phyloP scores from a whole-genome alignment of 306 rosid species.

The Sphenostylis stenocarpa region DNA sequence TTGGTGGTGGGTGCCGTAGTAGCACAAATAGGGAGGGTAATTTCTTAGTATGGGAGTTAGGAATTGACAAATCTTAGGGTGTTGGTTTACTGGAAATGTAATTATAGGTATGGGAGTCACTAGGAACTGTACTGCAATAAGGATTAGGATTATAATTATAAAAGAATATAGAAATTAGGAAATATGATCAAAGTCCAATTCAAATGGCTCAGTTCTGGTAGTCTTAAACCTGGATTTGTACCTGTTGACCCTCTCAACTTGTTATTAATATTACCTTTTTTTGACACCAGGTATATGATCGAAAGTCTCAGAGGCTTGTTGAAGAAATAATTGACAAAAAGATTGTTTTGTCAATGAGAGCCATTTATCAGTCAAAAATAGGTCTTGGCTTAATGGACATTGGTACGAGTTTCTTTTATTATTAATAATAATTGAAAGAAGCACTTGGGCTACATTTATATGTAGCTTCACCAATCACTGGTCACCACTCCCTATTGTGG shows the following conservation, averaged over 20 bases:
- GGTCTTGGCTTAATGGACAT: conserved; percentile 87
- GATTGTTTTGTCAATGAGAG: conserved; percentile 95
- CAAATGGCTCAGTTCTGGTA: background rate
- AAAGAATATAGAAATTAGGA: background rate
- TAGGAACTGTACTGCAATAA: background rate
- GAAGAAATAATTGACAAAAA: conserved; percentile 89
- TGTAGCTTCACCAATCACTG: background rate
- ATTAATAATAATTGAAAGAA: conserved; percentile 12
- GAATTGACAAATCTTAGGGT: background rate
- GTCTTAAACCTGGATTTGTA: conserved; percentile 7
- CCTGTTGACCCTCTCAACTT: background rate
- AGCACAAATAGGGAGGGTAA: background rate
- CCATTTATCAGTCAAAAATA: conserved; percentile 91
- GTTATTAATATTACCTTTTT: conserved; percentile 1
- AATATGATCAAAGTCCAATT: background rate
- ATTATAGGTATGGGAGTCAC: too few species aligned
- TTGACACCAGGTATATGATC: conserved; percentile 73
- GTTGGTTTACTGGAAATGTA: background rate
- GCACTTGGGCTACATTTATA: conserved; percentile 12
- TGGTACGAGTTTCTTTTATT: conserved; percentile 49
- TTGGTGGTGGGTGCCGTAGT: background rate
- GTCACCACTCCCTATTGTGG: conserved; percentile 15
- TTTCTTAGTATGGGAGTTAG: background rate
- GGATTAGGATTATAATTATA: background rate
- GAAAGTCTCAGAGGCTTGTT: conserved; percentile 85